A percentile compares a stretch with the other conserved stretches of the same genome.
Conservation (phyloP, 805 yeast species). For the Yarrowia osloensis region DNA sequence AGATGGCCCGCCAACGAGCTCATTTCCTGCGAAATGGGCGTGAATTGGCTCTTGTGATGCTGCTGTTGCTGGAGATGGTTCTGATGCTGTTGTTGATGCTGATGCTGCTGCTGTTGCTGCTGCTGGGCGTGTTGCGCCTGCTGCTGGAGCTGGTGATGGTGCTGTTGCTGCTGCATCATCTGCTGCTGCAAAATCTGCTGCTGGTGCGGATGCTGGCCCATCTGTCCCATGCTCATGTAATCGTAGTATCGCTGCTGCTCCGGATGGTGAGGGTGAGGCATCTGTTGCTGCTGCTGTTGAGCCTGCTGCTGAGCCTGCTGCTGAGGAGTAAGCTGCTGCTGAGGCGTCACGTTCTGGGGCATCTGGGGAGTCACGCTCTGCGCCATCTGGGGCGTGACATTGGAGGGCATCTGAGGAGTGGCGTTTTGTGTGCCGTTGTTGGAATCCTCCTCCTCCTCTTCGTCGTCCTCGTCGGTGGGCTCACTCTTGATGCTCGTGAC, state of each 20-base stretch:
- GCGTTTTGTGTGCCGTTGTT: slow-evolving; percentile 14
- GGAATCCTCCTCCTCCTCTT: slow-evolving; percentile 20
- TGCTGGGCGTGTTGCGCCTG: slow-evolving; percentile 16
- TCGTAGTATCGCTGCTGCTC: slow-evolving; percentile 6
- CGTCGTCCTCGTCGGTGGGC: slow-evolving; percentile 29
- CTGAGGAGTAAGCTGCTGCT: slow-evolving; percentile 16
- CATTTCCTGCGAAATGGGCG: slow-evolving; percentile 21
- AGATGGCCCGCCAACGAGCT: slow-evolving; percentile 28
- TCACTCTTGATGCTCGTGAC: slow-evolving; percentile 30
- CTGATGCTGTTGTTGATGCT: slow-evolving; percentile 16
- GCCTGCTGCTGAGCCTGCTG: slow-evolving; percentile 15
- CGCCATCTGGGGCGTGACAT: slow-evolving; percentile 15
- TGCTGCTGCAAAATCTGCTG: slow-evolving; percentile 27
- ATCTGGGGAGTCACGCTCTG: slow-evolving; percentile 23
- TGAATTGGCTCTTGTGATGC: slow-evolving; percentile 30
- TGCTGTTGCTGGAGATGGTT: slow-evolving; percentile 20
- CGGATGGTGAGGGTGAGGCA: slow-evolving; percentile 26
- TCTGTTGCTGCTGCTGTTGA: slow-evolving; percentile 3
- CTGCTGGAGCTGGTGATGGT: slow-evolving; percentile 20
- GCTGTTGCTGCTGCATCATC: slow-evolving; percentile 23
- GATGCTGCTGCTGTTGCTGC: slow-evolving; percentile 15
- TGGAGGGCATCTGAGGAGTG: slow-evolving; percentile 24
- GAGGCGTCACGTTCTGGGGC: slow-evolving; percentile 17
- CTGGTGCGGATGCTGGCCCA: slow-evolving; percentile 26
- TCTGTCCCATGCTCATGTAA: slow-evolving; percentile 25